A percentile compares a stretch with the other conserved stretches of the same genome.
phyloP scores from a whole-genome alignment of 2,329 filamentous ascomycete species.

The Cyphellophora attinorum region DNA sequence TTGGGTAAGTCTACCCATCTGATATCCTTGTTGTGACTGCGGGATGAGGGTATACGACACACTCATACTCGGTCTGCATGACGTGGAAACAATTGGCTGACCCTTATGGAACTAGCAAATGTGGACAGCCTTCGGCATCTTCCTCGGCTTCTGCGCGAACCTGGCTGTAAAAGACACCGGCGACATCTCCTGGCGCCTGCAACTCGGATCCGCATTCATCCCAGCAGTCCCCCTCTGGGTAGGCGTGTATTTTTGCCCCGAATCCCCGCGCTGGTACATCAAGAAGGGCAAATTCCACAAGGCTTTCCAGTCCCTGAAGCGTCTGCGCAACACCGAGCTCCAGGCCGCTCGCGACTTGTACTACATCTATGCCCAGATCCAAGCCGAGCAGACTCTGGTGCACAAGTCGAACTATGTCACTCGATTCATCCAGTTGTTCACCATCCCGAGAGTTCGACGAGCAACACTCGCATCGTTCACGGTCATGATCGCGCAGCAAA shows the following conservation, averaged over 20 bases:
- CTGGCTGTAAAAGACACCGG: conserved; percentile 30
- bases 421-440: conserved; percentile 47
- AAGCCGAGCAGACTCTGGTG: conserved; percentile 21
- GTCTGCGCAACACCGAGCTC: conserved; percentile 32
- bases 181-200: conserved; percentile 31
- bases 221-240: conserved; percentile 35
- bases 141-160: conserved; percentile 32
- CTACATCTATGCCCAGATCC: conserved; percentile 32
- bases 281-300: conserved; percentile 31
- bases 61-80: no score
- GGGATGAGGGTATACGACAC: no score
- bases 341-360: conserved; percentile 36
- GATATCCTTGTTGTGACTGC: no score
- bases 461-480: conserved; percentile 68
- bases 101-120: no score
- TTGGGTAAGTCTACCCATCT: no score
- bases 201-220: conserved; percentile 38
- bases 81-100: no score
- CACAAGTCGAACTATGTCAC: conserved; percentile 42
- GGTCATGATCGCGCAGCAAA: conserved; percentile 71
- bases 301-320: conserved; percentile 33
- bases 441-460: conserved; percentile 37
- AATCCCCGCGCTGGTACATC: conserved; percentile 43
- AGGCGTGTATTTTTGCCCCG: conserved; percentile 36
- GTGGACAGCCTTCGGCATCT: conserved; percentile 35